Base-by-base conservation (phyloP, 495 filamentous ascomycete genomes). In the Penicillium cinerascens region DNA sequence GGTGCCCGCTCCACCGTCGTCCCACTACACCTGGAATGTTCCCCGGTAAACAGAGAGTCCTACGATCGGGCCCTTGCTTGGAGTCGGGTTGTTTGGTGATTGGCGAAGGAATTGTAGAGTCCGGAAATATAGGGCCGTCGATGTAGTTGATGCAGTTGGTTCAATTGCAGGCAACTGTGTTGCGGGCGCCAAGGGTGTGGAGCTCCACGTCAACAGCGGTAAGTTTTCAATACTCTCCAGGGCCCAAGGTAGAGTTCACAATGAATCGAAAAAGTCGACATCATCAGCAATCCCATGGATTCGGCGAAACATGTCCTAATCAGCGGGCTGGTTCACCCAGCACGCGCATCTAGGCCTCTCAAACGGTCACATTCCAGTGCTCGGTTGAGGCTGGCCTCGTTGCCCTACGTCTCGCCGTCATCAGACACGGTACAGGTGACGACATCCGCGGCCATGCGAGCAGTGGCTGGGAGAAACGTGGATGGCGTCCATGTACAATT, bases 301-400 rank as follows among this genome's bases (percentile, higher is more conserved):
- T 25, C 9, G 26, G 47, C 47, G 44, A 51, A 36, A 27, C 39
- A 42, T 23, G 22, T 23, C 37, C 20, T 23, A 43, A 49, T 49
- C 48, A 44, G 47, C 50, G 18, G 43, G 49, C 22, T 47, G 23
- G 48, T 51, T 52, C 33, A 41, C 20, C 26, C 42, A 43, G 23
- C 29, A 27, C 23, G 35, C 29, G 20, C 17, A 41, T 27, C 21
- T 6, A 22, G 7, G 13, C 18, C 21, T 33, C 38, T 6, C 29
- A 2, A 15, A 39, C 43, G 36, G 42, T 45, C n/a, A 16, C 54
- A 61, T 58, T 59, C 56, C 56, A 46, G 49, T 54, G 42, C 46
- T 25, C 37, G 23, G 42, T 49, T 9, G 46, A 60, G 52, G 41
- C 49, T 39, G 38, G 48, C 35, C 23, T 36, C 33, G 51, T 41